Base-by-base conservation (phyloP, 441 rosid genomes). In the Arabidopsis lyrata region DNA sequence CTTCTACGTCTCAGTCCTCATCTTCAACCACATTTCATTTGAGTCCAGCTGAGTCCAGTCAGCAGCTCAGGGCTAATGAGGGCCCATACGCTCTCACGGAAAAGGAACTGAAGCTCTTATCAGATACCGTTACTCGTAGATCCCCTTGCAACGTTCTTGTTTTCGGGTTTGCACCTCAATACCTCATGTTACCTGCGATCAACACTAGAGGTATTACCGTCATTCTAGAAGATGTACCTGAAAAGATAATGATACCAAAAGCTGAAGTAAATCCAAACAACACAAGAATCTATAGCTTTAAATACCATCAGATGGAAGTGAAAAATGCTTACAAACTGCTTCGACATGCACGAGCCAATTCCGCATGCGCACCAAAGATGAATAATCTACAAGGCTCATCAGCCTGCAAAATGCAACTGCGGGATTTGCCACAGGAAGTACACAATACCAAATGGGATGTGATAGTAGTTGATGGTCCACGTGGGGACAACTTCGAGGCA, bases 61-160 rank as follows among this genome's bases (percentile, higher is more conserved):
- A 58, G 34, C 39, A 58, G 11, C 50, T 24, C 10, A 68, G 1
- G 47, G 63, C 45, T 72, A 42, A 41, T 18, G 66, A 58, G 54
- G 41, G 38, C 44, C 50, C 65, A 20, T 34, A 58, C 50, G 8
- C 29, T 65, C 89, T 89, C 73, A 81, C 87, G 13, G 76, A 78
- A 36, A 94, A 89, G 81, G 99, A 94, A 79, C 78, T 85, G 77
- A 81, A 74, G 71, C 72, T 92, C 75, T 83, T 94, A 9, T 77
- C 81, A 8, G 77, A 83, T 52, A 78, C 87, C 47, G 41, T 94
- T 41, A 74, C 77, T 62, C 62, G 20, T 35, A 86, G 62, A 78
- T 81, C 81, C 48, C 94, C 90, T 34, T 87, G 94, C 80, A 87
- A 85, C 62, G 77, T 89, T 71, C 94, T 89, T 49, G 80, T 85